phyloP scores from a whole-genome alignment of 108 stramenopile species.

The Skeletonema marinoi region DNA sequence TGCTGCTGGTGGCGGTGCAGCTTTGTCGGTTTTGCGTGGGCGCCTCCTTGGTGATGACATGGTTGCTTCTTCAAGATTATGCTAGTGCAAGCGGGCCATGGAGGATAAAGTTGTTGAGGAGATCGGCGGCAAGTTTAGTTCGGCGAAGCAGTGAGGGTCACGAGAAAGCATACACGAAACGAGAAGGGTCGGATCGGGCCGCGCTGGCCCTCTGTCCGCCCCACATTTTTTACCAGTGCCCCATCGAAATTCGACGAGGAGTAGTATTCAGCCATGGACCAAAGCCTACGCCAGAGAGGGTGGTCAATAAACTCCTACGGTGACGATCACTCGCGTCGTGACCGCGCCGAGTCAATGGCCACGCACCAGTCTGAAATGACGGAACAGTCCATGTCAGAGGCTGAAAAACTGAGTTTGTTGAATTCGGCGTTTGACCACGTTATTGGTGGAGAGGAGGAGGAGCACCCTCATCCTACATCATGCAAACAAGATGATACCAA shows the following conservation, averaged over 20 bases:
- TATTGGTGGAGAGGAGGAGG: background rate
- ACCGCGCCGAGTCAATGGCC: conserved; percentile 19
- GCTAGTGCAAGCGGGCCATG: background rate
- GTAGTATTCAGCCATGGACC: conserved; percentile 17
- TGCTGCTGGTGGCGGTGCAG: background rate
- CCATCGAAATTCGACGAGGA: no score
- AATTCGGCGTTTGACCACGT: conserved; percentile 35
- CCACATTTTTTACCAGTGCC: background rate
- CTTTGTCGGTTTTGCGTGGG: background rate
- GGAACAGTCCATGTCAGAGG: conserved; percentile 41
- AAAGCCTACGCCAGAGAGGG: conserved; percentile 37
- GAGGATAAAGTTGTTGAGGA: background rate
- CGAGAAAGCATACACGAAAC: background rate
- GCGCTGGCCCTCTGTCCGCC: no score
- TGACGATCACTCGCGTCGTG: conserved; percentile 10
- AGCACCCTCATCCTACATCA: background rate
- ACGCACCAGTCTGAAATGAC: conserved; percentile 32
- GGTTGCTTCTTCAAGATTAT: background rate
- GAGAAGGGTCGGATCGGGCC: no score
- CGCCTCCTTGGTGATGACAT: background rate
- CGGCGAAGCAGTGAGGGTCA: background rate
- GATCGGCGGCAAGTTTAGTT: background rate
- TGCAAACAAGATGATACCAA: background rate
- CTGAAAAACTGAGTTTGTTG: conserved; percentile 28
- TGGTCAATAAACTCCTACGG: conserved; percentile 46